Evolutionary conservation across 345 rosid genomes (phyloP).

Genomic region (Camelina neglecta): DNA sequence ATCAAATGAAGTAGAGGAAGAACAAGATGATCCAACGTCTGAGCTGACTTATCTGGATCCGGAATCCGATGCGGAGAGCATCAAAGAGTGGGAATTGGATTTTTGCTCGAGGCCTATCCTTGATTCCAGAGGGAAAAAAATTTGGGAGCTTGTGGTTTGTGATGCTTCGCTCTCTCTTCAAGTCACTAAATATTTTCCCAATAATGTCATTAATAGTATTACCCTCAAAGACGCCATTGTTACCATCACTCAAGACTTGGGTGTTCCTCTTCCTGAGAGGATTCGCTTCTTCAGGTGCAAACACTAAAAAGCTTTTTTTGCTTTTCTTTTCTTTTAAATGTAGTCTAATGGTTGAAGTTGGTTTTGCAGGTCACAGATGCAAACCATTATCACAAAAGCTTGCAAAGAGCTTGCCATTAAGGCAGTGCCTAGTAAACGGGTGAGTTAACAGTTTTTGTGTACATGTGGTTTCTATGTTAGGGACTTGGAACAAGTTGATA

Average conservation of each 20-base stretch:
- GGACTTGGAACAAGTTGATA: background rate
- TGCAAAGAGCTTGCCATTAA: constrained; percentile 82
- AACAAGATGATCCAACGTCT: constrained; percentile 67
- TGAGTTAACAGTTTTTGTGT: constrained; percentile 43
- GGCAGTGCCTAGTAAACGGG: constrained; percentile 88
- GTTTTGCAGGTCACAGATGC: constrained; percentile 85
- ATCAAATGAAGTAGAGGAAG: constrained; percentile 42
- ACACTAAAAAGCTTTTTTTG: background rate
- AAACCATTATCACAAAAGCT: constrained; percentile 86
- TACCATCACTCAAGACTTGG: constrained; percentile 67
- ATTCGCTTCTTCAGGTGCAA: constrained; percentile 83
- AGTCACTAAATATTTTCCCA: constrained; percentile 83
- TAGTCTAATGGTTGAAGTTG: constrained; percentile 13
- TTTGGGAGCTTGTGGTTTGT: constrained; percentile 95
- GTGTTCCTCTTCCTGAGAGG: constrained; percentile 76
- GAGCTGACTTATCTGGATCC: constrained; percentile 83
- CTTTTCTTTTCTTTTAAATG: background rate
- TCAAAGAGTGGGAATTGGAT: constrained; percentile 90
- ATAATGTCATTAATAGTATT: constrained; percentile 89
- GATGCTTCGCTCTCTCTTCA: constrained; percentile 89
- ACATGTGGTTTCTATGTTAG: constrained; percentile 6
- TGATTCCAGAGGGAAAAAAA: constrained; percentile 85
- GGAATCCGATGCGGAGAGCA: constrained; percentile 71
- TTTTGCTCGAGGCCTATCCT: constrained; percentile 95
- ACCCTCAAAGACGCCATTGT: constrained; percentile 80